These are phyloP conservation scores for Alternaria alternata DNA, from an alignment of 2,329 filamentous ascomycete genomes.

Conservation along the genomic window DNA sequence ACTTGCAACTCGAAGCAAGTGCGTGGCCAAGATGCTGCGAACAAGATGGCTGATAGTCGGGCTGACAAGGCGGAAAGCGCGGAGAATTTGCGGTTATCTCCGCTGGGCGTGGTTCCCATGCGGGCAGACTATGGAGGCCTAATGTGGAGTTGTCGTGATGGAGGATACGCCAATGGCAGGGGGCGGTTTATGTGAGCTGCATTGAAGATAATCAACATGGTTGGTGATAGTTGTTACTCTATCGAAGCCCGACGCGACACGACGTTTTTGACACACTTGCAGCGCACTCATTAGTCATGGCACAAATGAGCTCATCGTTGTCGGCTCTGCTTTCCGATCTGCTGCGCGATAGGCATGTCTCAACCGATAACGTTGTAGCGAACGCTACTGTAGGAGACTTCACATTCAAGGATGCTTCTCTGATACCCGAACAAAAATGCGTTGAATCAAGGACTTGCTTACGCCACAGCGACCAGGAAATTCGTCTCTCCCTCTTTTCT, in stretches of 20 bases:
- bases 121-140: not conserved
- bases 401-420: not conserved
- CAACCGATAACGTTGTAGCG: not conserved
- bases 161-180: not conserved
- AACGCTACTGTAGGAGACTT: not conserved
- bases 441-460: not conserved
- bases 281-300: conserved; percentile 22
- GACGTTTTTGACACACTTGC: conserved; percentile 21
- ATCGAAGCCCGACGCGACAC: not conserved
- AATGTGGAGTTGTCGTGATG: not conserved
- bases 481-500: conserved; percentile 72
- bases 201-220: not conserved
- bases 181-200: not conserved
- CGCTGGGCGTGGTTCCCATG: not conserved
- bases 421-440: not conserved
- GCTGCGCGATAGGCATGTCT: conserved; percentile 1
- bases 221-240: not conserved
- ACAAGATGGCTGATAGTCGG: not conserved
- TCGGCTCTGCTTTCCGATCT: conserved; percentile 5
- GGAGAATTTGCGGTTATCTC: not conserved
- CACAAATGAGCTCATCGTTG: not conserved
- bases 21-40: not conserved
- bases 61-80: not conserved
- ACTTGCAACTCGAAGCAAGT: not conserved
- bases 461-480: conserved; percentile 43